Evolutionary conservation across 768 basidiomycete genomes (phyloP), one percentile per base, ranked within the genome.

Genomic region (Kwoniella europaea): DNA sequence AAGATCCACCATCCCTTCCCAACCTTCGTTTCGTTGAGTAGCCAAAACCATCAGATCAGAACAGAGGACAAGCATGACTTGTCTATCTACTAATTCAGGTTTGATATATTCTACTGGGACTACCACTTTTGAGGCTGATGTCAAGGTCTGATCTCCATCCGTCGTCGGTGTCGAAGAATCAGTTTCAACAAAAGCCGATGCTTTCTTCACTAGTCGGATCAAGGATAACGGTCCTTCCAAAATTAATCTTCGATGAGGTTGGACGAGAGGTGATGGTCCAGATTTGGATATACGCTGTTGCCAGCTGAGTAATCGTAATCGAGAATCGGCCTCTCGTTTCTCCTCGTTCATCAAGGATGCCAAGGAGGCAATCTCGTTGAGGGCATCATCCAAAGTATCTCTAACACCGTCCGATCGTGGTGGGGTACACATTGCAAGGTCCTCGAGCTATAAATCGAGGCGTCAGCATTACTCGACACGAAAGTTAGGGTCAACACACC

Each of bases 341-440:
- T 94, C 93, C 85, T 99, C 97, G 83, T 99, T 99, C 92, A 99
- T 97, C 78, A 92, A 92, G 61, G 89, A 92, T 2, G 97, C 94
- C 61, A 98, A 85, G 13, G 89, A 88, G 1, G 94, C 89, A 74
- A 98, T 97, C 84, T 96, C 93, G 20, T 89, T 86, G 55, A 97
- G 84, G 6, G 95, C 95, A 67, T 88, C 89, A 74, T 93, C 92
- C 64, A 99, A 86, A 27, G 92, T 89, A 79, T 95, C 92, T 72
- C 64, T 57, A 4, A 91, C 91, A 72, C 88, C 90, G 57, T 92
- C 89, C 58, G 89, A 87, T 54, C 86, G 85, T 20, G 93, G 91
- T n/a, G 93, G 92, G 22, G 93, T 95, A 79, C 90, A 91, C 75
- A 90, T 87, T 18, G 91, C 86, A 18, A 98, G 86, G 79, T 97